These are phyloP conservation scores for Agroathelia rolfsii DNA, from an alignment of 1,284 basidiomycete genomes.

Conservation along the genomic window DNA sequence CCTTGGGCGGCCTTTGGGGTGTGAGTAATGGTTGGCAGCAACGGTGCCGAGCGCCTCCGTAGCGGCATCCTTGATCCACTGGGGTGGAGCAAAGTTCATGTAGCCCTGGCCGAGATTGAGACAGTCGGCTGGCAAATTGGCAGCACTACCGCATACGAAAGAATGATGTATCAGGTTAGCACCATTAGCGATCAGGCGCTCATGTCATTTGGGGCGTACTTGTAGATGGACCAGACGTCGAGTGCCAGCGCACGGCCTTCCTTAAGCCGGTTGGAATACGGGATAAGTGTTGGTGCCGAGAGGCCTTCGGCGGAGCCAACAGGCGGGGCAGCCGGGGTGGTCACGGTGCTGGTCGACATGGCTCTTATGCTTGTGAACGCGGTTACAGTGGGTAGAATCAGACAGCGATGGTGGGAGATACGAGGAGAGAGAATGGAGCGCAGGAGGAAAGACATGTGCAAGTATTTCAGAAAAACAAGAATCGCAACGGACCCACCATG, in stretches of 20 bases:
- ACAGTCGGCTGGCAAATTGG: constrained; percentile 76
- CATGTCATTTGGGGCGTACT: constrained; percentile 37
- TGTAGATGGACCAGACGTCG: constrained; percentile 92
- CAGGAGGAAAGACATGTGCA: too few species aligned
- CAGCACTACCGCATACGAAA: constrained; percentile 62
- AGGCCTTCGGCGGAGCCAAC: constrained; percentile 8
- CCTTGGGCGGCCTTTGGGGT: constrained; percentile 79
- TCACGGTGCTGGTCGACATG: too few species aligned
- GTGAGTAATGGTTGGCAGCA: constrained; percentile 81
- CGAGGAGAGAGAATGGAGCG: too few species aligned
- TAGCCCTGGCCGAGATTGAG: constrained; percentile 93
- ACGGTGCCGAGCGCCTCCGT: constrained; percentile 60
- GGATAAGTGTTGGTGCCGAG: constrained; percentile 44
- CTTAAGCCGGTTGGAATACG: constrained; percentile 56
- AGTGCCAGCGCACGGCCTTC: constrained; percentile 69
- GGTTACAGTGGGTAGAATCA: too few species aligned
- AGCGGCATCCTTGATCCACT: constrained; percentile 76
- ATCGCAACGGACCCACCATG: too few species aligned
- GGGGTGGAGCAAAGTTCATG: constrained; percentile 85
- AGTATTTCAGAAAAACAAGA: too few species aligned
- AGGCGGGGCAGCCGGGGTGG: constrained; percentile 1
- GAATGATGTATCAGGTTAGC: too few species aligned
- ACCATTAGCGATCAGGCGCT: constrained; percentile 10
- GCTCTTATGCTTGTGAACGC: too few species aligned
- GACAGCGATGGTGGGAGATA: too few species aligned